Base-by-base conservation (phyloP, 345 rosid genomes). In the Aquilaria yunnanensis region DNA sequence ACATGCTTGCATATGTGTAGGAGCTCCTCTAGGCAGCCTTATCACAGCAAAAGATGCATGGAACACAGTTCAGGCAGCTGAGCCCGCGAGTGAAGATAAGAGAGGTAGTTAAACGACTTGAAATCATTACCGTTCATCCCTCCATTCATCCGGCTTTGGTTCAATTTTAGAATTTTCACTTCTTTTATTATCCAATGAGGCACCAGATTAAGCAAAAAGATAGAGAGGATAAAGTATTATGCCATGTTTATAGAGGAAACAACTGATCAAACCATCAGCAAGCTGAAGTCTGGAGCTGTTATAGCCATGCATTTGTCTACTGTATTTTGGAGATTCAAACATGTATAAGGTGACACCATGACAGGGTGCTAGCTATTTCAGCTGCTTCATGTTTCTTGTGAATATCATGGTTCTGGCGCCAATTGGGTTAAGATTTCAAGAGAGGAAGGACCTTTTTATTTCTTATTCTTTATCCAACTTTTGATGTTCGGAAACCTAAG, bases 71-170 rank as follows among this genome's bases (percentile, higher is more conserved):
- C 79, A 75, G 63, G 67, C 67, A 63, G 71, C 78, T 29, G 79
- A 82, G 57, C 70, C 82, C 51, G 72, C 62, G 57, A 58, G 54
- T 13, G 78, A 82, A 69, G 83, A 78, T 67, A 68, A 74, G 76
- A 61, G 75, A 72, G 61, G 68, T 63, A 54, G 12, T 32, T 51
- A 52, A 57, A 14, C 6, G 49, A 47, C 47, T 32, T 66, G 23
- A 10, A 33, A 66, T 49, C 51, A 11, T 13, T 12, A 37, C 43
- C 43, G 34, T 56, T 46, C 60, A 14, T 32, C 9, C 4, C 9
- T 3, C 43, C 43, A 47, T 56, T 46, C 60, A 14, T 32, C 9
- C 4, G 1, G 48, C 14, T 32, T 58, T 50, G 1, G 14, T 2
- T 58, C 32, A 10, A 13, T 13, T 32, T 47, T 14, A 59, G 5